Percentiles rank a stretch among this genome's conserved stretches.
Conservation (phyloP, 2,329 filamentous ascomycete species). For the Alternaria conjuncta region DNA sequence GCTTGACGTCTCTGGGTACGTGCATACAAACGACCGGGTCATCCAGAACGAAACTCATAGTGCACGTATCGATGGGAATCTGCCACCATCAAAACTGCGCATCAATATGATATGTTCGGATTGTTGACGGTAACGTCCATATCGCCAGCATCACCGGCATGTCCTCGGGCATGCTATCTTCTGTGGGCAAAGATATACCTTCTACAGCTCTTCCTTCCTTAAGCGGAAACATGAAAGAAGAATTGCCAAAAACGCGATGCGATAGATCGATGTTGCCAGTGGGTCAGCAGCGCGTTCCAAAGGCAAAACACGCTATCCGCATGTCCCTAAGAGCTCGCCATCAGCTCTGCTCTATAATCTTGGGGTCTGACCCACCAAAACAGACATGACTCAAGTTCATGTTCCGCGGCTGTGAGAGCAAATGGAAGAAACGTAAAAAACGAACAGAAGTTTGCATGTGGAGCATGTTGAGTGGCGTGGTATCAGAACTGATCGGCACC, state of each 20-base stretch:
- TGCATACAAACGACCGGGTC: background rate
- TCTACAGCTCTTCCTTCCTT: background rate
- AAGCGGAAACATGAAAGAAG: background rate
- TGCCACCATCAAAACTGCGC: background rate
- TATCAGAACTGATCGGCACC: background rate
- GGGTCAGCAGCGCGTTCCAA: background rate
- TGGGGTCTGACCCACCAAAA: background rate
- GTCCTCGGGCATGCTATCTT: background rate
- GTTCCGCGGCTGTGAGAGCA: background rate
- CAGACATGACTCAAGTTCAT: background rate
- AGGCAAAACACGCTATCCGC: background rate
- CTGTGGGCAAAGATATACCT: rapidly evolving
- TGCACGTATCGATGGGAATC: background rate
- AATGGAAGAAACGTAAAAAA: background rate
- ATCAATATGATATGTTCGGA: background rate
- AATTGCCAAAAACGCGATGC: background rate
- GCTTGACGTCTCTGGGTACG: background rate
- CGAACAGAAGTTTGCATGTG: background rate
- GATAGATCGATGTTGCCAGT: background rate
- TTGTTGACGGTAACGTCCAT: background rate
- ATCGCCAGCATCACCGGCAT: background rate
- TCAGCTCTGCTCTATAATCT: background rate
- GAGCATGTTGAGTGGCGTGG: background rate
- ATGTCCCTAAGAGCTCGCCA: background rate
- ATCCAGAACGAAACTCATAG: background rate